A percentile compares a stretch with the other conserved stretches of the same genome.
Evolutionary conservation across 495 filamentous ascomycete genomes (phyloP).

Genomic region (Apodospora peruviana): DNA sequence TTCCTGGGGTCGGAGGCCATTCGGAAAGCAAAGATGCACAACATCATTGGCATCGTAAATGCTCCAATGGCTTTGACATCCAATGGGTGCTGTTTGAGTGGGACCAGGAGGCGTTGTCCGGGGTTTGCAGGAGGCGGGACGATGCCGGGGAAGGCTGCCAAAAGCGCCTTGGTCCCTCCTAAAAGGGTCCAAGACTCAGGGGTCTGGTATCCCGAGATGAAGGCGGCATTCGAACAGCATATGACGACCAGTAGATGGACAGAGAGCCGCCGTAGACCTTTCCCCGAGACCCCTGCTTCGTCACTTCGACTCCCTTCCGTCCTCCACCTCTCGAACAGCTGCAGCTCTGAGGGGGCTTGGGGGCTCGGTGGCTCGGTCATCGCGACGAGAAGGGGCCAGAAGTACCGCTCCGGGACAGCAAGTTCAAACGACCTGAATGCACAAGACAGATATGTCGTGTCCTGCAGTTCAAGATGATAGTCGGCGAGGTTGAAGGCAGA

Average conservation of each 20-base stretch:
- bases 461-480: not conserved
- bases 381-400: not conserved
- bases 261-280: not conserved
- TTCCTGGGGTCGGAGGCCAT: not conserved
- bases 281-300: too few species aligned
- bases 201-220: not conserved
- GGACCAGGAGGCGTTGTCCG: not conserved
- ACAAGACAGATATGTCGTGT: not conserved
- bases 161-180: not conserved
- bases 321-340: not conserved
- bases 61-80: not conserved
- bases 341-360: too few species aligned
- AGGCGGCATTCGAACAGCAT: not conserved
- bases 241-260: not conserved
- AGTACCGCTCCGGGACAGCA: not conserved
- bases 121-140: not conserved
- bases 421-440: not conserved
- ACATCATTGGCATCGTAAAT: not conserved
- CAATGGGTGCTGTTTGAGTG: not conserved
- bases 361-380: too few species aligned
- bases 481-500: not conserved
- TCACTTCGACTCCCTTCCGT: too few species aligned
- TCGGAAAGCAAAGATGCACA: not conserved
- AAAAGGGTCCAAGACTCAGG: not conserved
- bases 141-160: not conserved